A percentile compares a stretch with the other conserved stretches of the same genome.
These are phyloP conservation scores for Ceratocystis harringtonii DNA, from an alignment of 2,329 filamentous ascomycete species.

Conservation along the genomic window DNA sequence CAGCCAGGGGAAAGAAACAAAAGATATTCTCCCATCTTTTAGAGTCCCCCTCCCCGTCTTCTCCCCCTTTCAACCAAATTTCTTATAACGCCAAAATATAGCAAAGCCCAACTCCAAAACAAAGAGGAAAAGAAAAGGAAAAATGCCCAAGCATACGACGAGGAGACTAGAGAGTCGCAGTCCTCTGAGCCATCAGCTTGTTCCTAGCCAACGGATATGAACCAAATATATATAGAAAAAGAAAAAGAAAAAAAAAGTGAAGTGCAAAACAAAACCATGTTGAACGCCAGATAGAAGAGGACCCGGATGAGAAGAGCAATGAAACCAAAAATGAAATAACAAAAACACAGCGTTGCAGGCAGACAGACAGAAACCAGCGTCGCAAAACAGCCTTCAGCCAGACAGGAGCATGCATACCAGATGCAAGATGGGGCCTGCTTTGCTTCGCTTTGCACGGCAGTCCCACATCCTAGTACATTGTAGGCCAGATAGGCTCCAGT, in stretches of 20 bases:
- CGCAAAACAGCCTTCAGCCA: not conserved
- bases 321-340: not conserved
- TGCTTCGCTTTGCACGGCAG: not conserved
- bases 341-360: no score
- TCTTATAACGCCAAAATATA: slow-evolving; percentile 1
- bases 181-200: not conserved
- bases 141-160: not conserved
- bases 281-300: slow-evolving; percentile 15
- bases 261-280: slow-evolving; percentile 11
- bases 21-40: not conserved
- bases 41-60: not conserved
- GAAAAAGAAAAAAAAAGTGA: slow-evolving; percentile 12
- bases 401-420: not conserved
- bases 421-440: not conserved
- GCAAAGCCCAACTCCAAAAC: not conserved
- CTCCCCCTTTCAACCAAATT: not conserved
- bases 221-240: slow-evolving; percentile 6
- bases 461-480: not conserved
- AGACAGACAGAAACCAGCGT: slow-evolving; percentile 4
- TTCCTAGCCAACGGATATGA: not conserved
- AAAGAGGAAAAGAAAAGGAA: slow-evolving; percentile 1
- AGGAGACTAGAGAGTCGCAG: not conserved
- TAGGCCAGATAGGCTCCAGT: slow-evolving; percentile 1
- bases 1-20: not conserved
- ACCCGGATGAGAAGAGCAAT: slow-evolving; percentile 18